phyloP scores from a whole-genome alignment of 768 basidiomycete genomes.

The Boletus rubroflammeus region DNA sequence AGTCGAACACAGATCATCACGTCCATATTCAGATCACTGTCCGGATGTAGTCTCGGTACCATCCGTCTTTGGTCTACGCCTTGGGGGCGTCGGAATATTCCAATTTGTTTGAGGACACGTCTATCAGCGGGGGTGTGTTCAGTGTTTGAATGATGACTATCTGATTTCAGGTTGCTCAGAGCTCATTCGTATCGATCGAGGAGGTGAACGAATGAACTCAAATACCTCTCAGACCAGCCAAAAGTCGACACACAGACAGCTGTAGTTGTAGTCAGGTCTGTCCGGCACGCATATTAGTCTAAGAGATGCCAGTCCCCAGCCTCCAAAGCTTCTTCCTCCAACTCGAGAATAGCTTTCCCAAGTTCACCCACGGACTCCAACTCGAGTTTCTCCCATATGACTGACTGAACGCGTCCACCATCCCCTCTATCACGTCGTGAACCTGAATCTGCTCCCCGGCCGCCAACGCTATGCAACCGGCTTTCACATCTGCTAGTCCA shows the following conservation, averaged over 20 bases:
- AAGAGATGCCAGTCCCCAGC: conserved; percentile 39
- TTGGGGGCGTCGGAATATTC: too few species aligned
- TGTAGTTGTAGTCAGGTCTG: background rate
- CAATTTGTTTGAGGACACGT: too few species aligned
- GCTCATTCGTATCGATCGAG: background rate
- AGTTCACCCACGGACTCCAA: conserved; percentile 43
- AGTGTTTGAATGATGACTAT: background rate
- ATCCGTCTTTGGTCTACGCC: too few species aligned
- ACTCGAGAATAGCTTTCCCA: conserved; percentile 41
- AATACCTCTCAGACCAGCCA: background rate
- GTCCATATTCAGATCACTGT: background rate
- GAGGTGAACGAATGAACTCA: background rate
- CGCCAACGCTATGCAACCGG: conserved; percentile 60
- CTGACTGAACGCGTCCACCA: conserved; percentile 47
- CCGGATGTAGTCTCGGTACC: too few species aligned
- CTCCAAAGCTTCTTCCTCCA: conserved; percentile 44
- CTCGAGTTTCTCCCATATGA: conserved; percentile 44
- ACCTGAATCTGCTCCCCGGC: conserved; percentile 39
- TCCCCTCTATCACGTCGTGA: conserved; percentile 47
- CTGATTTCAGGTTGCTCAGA: background rate
- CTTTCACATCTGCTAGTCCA: conserved; percentile 79
- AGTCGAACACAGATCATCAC: background rate
- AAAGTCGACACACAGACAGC: background rate
- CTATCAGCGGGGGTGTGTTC: too few species aligned
- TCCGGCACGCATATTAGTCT: background rate